A percentile compares a stretch with the other conserved stretches of the same genome.
These are phyloP conservation scores for Hyphopichia homilentoma DNA, from an alignment of 805 yeast species.

Conservation along the genomic window DNA sequence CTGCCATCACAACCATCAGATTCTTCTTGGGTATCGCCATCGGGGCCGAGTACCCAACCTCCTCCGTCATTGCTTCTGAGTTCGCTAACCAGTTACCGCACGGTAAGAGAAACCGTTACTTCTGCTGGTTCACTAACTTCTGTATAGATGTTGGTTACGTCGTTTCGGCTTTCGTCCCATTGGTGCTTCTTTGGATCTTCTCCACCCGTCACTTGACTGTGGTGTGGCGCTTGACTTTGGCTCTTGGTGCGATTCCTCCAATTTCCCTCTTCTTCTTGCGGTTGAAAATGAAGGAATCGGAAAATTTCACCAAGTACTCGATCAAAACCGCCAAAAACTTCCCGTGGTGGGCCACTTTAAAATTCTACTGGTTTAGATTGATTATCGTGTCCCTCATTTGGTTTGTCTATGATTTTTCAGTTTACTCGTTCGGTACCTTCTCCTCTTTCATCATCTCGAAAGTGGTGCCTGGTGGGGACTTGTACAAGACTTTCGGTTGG, in stretches of 20 bases:
- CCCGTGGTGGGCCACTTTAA: slow-evolving; percentile 68
- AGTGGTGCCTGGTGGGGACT: slow-evolving; percentile 55
- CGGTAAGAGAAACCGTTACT: slow-evolving; percentile 87
- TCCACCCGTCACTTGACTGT: slow-evolving; percentile 64
- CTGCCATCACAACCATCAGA: slow-evolving; percentile 80
- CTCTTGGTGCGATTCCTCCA: slow-evolving; percentile 89
- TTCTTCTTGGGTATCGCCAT: slow-evolving; percentile 87
- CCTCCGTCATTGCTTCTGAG: slow-evolving; percentile 91
- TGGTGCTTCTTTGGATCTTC: slow-evolving; percentile 83
- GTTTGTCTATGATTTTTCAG: slow-evolving; percentile 88
- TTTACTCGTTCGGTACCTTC: slow-evolving; percentile 84
- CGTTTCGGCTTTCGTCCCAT: slow-evolving; percentile 76
- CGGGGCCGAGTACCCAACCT: slow-evolving; percentile 94
- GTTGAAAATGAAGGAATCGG: slow-evolving; percentile 69
- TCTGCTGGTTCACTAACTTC: slow-evolving; percentile 81
- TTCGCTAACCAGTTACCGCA: slow-evolving; percentile 73
- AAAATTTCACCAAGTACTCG: slow-evolving; percentile 63
- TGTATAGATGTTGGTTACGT: slow-evolving; percentile 90
- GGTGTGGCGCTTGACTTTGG: slow-evolving; percentile 90
- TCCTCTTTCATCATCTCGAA: slow-evolving; percentile 64
- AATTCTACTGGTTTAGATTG: slow-evolving; percentile 83
- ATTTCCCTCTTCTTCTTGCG: slow-evolving; percentile 73
- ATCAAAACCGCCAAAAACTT: slow-evolving; percentile 54
- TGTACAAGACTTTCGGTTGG: slow-evolving; percentile 86
- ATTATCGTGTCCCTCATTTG: slow-evolving; percentile 70